Percentiles rank a stretch among this genome's conserved stretches.
Evolutionary conservation across 345 rosid species (phyloP).

Genomic region (Hibiscus trionum): DNA sequence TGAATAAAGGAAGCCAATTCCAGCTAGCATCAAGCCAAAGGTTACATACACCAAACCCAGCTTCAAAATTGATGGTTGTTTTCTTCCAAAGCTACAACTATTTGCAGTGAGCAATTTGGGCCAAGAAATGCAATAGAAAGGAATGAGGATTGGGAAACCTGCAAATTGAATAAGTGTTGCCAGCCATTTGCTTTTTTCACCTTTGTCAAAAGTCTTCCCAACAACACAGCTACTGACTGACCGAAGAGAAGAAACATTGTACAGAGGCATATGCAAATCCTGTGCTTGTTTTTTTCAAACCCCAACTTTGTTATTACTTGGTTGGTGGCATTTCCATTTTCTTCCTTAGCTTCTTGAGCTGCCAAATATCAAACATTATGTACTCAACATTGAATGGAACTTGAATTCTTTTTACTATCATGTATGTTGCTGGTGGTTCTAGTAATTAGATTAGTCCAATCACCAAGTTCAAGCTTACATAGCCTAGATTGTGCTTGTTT

Average conservation of each 20-base stretch:
- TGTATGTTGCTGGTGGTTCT: no score
- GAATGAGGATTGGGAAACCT: background rate
- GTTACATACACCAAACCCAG: constrained; percentile 23
- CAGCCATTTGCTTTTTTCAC: constrained; percentile 44
- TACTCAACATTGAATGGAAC: background rate
- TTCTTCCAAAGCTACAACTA: background rate
- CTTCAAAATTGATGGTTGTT: background rate
- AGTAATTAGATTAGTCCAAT: background rate
- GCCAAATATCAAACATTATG: background rate
- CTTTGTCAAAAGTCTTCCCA: constrained; percentile 31
- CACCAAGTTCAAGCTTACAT: no score
- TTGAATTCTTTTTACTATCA: no score
- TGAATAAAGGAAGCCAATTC: constrained; percentile 20
- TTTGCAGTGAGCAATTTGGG: background rate
- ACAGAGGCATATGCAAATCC: background rate
- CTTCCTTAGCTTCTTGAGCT: constrained; percentile 1
- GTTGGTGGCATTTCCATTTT: background rate
- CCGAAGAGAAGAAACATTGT: background rate
- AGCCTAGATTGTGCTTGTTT: no score
- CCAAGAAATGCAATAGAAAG: background rate
- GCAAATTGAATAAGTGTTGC: constrained; percentile 12
- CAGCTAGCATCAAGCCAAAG: constrained; percentile 26
- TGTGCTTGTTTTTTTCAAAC: background rate
- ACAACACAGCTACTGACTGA: constrained; percentile 3
- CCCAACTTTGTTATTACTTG: constrained; percentile 17